Percentiles rank a stretch among this genome's conserved stretches.
Evolutionary conservation across 2,329 filamentous ascomycete genomes (phyloP).

Genomic region (Periconia sp.): DNA sequence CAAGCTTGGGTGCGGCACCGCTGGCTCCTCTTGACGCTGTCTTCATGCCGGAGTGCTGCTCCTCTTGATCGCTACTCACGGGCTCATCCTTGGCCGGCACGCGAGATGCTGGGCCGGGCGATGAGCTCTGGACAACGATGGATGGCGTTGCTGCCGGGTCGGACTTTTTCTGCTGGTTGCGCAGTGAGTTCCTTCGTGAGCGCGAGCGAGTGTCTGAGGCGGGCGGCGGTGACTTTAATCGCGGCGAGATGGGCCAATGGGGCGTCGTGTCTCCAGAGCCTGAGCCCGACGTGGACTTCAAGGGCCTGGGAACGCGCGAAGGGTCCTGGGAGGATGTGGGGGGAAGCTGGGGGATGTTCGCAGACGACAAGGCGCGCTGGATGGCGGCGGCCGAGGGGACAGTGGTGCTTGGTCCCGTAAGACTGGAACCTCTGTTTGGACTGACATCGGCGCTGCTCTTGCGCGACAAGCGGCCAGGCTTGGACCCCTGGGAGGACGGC

Average conservation of each 20-base stretch:
- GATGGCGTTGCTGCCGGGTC: slow-evolving; percentile 45
- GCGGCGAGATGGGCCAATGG: slow-evolving; percentile 79
- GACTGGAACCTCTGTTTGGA: slow-evolving; percentile 46
- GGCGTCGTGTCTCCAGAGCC: slow-evolving; percentile 57
- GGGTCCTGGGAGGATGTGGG: slow-evolving; percentile 66
- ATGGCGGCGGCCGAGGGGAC: slow-evolving; percentile 67
- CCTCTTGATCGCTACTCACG: slow-evolving; percentile 42
- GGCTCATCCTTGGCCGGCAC: slow-evolving; percentile 35
- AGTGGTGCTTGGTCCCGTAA: slow-evolving; percentile 46
- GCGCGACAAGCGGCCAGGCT: slow-evolving; percentile 45
- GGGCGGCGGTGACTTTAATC: slow-evolving; percentile 78
- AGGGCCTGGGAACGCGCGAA: slow-evolving; percentile 67
- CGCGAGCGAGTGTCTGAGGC: slow-evolving; percentile 44
- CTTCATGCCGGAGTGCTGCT: slow-evolving; percentile 48
- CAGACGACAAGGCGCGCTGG: slow-evolving; percentile 71
- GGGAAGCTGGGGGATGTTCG: slow-evolving; percentile 70
- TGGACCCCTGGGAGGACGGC: slow-evolving; percentile 23
- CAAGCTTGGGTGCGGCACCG: slow-evolving; percentile 67
- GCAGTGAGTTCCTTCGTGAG: slow-evolving; percentile 53
- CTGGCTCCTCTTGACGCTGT: slow-evolving; percentile 60
- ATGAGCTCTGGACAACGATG: slow-evolving; percentile 54
- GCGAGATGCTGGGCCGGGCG: slow-evolving; percentile 46
- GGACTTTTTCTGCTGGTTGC: slow-evolving; percentile 41
- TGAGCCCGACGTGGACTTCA: slow-evolving; percentile 65
- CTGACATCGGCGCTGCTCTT: slow-evolving; percentile 54